Base-by-base conservation (phyloP, 225 moss, liverwort and hornwort species). In the Thuidium tamariscinum region DNA sequence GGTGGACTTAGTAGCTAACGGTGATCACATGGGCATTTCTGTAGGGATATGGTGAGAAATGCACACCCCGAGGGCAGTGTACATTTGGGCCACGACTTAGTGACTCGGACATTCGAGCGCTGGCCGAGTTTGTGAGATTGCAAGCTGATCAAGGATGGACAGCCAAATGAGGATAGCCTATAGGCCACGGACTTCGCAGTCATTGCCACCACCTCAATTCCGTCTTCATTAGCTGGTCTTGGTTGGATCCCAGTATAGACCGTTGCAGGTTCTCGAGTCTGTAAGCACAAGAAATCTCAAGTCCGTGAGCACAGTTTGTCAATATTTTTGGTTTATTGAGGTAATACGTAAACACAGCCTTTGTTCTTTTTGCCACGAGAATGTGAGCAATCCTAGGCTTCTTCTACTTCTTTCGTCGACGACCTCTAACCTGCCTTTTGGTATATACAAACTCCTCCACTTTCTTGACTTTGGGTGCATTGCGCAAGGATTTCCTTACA, bases 21-120 rank as follows among this genome's bases (percentile, higher is more conserved):
- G 71, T 69, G 80, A 86, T 85, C 55, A 61, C 67, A 12, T 86
- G 75, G 65, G 82, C 51, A 26, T 77, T 66, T n/a, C 77, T 91
- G 88, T 91, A 99, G 99, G 99, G 99, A 75, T 99, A 95, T 89
- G 99, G 99, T 82, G 97, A 99, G 81, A 97, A 95, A 88, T 99
- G 99, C 85, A 88, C 96, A 7, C 99, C 99, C 51, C 85, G 96
- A 79, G 99, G 99, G 64, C 99, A 97, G 83, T 99, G 99, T 83
- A 99, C 99, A 83, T 97, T 99, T 90, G 99, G 97, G 39, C 95
- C 96, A 64, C 90, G 96, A 89, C 87, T 99, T 48, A 95, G 95
- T 81, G 97, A 97, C 79, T 89, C 94, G 18, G 91, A 97, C 77
- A 97, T 99, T 86, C 89, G 91, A 75, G 91, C 95, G 41, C 83